These are phyloP conservation scores for Aspergillus calidoustus DNA, from an alignment of 2,329 filamentous ascomycete species.

Conservation along the genomic window DNA sequence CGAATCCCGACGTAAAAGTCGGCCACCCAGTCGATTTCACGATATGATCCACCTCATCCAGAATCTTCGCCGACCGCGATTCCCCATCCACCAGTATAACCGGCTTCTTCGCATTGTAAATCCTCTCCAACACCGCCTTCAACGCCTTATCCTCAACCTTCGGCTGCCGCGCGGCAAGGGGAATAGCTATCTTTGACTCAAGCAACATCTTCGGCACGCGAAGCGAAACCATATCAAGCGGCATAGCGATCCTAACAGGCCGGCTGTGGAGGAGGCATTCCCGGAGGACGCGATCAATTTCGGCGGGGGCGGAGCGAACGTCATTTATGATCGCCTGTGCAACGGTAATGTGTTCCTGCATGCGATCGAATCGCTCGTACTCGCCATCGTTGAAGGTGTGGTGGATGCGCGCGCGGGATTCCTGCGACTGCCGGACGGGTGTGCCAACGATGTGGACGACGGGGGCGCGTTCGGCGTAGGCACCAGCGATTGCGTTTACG, in stretches of 20 bases:
- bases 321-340: slow-evolving; percentile 49
- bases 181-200: slow-evolving; percentile 18
- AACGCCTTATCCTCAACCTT: slow-evolving; percentile 29
- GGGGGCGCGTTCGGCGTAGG: slow-evolving; percentile 73
- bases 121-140: slow-evolving; percentile 40
- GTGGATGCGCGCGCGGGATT: slow-evolving; percentile 56
- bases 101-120: slow-evolving; percentile 52
- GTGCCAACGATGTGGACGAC: slow-evolving; percentile 66
- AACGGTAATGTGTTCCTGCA: slow-evolving; percentile 22
- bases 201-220: slow-evolving; percentile 20
- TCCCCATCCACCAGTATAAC: slow-evolving; percentile 58
- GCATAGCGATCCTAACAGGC: slow-evolving; percentile 61
- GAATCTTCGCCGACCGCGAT: slow-evolving; percentile 44
- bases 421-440: slow-evolving; percentile 51
- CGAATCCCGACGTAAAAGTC: slow-evolving; percentile 52
- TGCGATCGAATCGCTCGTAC: slow-evolving; percentile 21
- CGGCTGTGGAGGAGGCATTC: slow-evolving; percentile 59
- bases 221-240: slow-evolving; percentile 55
- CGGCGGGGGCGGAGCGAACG: slow-evolving; percentile 48
- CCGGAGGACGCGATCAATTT: slow-evolving; percentile 57
- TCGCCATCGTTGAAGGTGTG: slow-evolving; percentile 61
- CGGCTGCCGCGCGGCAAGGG: slow-evolving; percentile 9
- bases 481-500: slow-evolving; percentile 73
- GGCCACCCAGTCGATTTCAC: slow-evolving; percentile 51
- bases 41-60: slow-evolving; percentile 47